phyloP scores from a whole-genome alignment of 352 stramenopile genomes.

The Pythium monospermum region DNA sequence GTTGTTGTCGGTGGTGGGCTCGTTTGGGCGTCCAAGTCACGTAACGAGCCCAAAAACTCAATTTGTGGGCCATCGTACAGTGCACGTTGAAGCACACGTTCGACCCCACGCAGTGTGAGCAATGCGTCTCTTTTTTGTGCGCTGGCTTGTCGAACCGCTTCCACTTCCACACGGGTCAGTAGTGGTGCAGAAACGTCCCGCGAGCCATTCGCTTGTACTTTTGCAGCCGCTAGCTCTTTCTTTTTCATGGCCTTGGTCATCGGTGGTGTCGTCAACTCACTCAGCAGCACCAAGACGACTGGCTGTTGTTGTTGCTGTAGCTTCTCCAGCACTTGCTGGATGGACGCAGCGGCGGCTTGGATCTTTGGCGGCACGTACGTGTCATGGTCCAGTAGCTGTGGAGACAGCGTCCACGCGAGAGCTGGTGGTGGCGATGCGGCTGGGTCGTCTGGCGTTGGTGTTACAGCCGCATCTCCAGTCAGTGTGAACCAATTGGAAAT shows the following conservation, averaged over 20 bases:
- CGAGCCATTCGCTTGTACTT: background rate
- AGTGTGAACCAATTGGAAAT: slow-evolving; percentile 65
- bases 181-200: background rate
- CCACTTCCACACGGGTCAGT: slow-evolving; percentile 18
- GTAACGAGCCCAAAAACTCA: slow-evolving; percentile 29
- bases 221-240: slow-evolving; percentile 9
- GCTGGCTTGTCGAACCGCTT: slow-evolving; percentile 1
- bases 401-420: slow-evolving; percentile 40
- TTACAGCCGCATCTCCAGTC: too few species aligned
- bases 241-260: slow-evolving; percentile 42
- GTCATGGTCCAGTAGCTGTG: slow-evolving; percentile 36
- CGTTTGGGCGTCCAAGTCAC: slow-evolving; percentile 8
- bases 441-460: background rate
- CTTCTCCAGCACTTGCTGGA: slow-evolving; percentile 24
- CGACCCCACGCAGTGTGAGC: slow-evolving; percentile 30
- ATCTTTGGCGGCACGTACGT: slow-evolving; percentile 42
- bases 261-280: slow-evolving; percentile 41
- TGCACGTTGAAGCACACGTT: slow-evolving; percentile 33
- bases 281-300: slow-evolving; percentile 40
- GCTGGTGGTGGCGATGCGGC: too few species aligned
- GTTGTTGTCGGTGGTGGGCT: background rate
- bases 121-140: slow-evolving; percentile 3
- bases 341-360: slow-evolving; percentile 13
- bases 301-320: background rate
- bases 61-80: slow-evolving; percentile 10